phyloP scores from a whole-genome alignment of 495 filamentous ascomycete genomes.

The Letharia lupina region DNA sequence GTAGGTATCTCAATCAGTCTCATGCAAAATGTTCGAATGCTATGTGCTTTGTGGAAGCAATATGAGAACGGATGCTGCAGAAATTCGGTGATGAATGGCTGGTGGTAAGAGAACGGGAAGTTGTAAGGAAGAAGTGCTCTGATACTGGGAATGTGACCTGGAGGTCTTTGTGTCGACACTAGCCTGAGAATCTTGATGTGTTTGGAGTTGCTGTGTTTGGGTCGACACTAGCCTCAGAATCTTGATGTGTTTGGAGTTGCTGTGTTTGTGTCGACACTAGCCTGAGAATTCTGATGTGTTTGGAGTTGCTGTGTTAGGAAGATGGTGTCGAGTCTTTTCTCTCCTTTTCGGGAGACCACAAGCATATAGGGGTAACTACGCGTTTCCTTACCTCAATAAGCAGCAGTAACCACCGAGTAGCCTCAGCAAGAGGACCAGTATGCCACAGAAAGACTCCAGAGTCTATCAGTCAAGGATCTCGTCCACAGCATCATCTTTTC shows the following conservation, averaged over 20 bases:
- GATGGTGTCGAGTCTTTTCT: background rate
- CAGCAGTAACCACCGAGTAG: background rate
- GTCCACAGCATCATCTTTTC: background rate
- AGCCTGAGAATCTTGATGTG: no score
- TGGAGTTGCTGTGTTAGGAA: background rate
- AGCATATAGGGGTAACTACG: background rate
- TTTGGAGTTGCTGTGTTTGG: background rate
- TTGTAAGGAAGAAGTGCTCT: background rate
- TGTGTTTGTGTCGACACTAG: background rate
- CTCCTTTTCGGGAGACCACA: background rate
- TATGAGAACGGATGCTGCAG: background rate
- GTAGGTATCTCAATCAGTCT: background rate
- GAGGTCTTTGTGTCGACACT: no score
- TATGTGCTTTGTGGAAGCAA: background rate
- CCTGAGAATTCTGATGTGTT: background rate
- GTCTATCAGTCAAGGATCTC: background rate
- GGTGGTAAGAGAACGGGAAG: background rate
- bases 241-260: background rate
- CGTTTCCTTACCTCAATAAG: background rate
- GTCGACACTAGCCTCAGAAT: background rate
- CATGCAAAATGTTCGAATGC: background rate
- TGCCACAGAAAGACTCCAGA: no score
- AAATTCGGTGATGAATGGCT: background rate
- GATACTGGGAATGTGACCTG: background rate
- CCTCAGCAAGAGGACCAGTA: background rate